phyloP scores from a whole-genome alignment of 345 rosid genomes.

The Toxicodendron radicans region DNA sequence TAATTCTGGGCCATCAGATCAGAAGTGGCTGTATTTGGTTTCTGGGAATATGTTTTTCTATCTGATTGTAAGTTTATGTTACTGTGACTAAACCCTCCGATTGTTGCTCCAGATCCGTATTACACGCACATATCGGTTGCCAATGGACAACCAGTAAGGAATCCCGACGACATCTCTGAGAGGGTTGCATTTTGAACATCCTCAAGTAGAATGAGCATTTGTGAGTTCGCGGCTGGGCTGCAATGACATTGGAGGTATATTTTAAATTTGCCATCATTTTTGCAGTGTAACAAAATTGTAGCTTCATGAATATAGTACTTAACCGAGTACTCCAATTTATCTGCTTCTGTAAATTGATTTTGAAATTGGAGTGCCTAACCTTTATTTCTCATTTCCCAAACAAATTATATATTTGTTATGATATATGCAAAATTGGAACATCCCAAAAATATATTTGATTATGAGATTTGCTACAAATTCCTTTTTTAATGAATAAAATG shows the following conservation, averaged over 20 bases:
- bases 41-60: background rate
- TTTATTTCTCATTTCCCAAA: too few relatives aligned
- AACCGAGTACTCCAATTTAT: too few relatives aligned
- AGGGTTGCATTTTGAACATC: background rate
- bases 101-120: slow-evolving; percentile 63
- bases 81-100: background rate
- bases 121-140: slow-evolving; percentile 63
- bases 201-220: background rate
- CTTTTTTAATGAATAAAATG: too few relatives aligned
- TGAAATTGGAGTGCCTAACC: too few relatives aligned
- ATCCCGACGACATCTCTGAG: background rate
- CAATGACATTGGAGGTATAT: background rate
- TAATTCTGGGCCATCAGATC: background rate
- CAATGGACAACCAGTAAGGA: slow-evolving; percentile 34
- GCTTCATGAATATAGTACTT: too few relatives aligned
- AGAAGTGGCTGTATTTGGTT: background rate
- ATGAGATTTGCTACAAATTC: too few relatives aligned
- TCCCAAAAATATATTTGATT: too few relatives aligned
- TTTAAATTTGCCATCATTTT: too few relatives aligned
- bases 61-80: background rate
- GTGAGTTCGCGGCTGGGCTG: background rate
- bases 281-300: too few relatives aligned
- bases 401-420: too few relatives aligned
- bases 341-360: too few relatives aligned
- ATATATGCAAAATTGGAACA: too few relatives aligned